Base-by-base conservation (phyloP, 2,329 filamentous ascomycete genomes). In the Epichloe festucae region DNA sequence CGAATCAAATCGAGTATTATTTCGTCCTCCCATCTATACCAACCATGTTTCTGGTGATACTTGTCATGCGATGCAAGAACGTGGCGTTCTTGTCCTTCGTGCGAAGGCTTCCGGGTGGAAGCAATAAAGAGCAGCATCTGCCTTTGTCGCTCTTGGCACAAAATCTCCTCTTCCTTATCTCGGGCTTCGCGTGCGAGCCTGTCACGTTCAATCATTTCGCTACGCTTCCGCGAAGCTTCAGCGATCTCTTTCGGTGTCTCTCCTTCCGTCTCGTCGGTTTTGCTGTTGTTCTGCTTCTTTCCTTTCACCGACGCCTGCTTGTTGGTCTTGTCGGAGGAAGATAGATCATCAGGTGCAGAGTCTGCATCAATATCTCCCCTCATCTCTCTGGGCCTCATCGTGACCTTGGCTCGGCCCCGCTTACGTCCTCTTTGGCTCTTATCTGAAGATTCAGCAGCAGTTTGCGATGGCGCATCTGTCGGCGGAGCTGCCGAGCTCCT, bases 11-110 rank as follows among this genome's bases (percentile, higher is more conserved):
- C 52, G 10, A 65, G 51, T 15, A 65, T 54, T n/a, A 34, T 48
- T 1, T 63, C 56, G 51, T 65, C 63, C 50, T 65, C 63, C 52
- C 53, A 53, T 40, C 54, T 49, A 31, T 55, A 36, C 62, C 63
- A 65, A 8, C 60, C 60, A 27, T 63, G 46, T 42, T 53, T 54
- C 23, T 56, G 46, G 23, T 54, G 56, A 35, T 65, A 63, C 8
- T 47, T 44, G 10, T 55, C 55, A 3, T 34, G 42, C 7, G 36
- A 27, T 12, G 38, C 23, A 12, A 44, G 19, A 12, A 4, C 19
- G 8, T 17, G 14, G 6, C 11, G 35, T 4, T 46, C 44, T 8
- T 50, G 48, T 39, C n/a, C 31, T 5, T 23, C 8, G 54, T 56
- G 56, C 23, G 19, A 14, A 35, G n/a, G 45, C 4, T 10, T 5